Evolutionary conservation across 2,329 filamentous ascomycete genomes (phyloP), one percentile per base, ranked within the genome.

Genomic region (Aspergillus texensis): DNA sequence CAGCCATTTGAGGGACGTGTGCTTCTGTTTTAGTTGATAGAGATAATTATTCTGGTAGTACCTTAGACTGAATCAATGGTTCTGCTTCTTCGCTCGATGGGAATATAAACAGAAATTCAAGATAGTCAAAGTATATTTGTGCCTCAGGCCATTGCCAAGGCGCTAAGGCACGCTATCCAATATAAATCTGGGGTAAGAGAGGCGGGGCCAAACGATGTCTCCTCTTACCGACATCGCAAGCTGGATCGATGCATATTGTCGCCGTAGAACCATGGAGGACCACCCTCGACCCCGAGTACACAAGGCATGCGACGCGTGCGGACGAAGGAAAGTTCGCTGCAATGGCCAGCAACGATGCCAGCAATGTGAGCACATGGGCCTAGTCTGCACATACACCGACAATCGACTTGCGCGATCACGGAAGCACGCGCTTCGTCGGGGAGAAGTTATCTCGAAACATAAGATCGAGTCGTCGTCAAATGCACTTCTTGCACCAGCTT

Each of bases 231-330:
- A 43, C 41, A 11, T 43, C 41, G 41, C 41, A 8, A 8, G 41
- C 41, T 43, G 11, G 41, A 43, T 21, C n/a, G 19, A 43, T 43
- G 10, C 41, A 21, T 21, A 28, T 43, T 21, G 14, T 21, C 19
- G 21, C 41, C n/a, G 41, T 43, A 43, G 9, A 14, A 24, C 43
- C 43, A 46, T 46, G 43, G 43, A 46, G n/a, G 43, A 46, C 4
- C n/a, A 24, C n/a, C 43, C 9, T 11, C 41, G 43, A 11, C 56
- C 30, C 39, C 69, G 65, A 46, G 64, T 68, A 3, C 65, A 62
- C 6, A 68, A 63, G 67, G 80, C 81, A n/a, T 83, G 81, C 65
- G 80, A 83, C 64, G 77, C 79, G 8, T 83, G 81, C 70, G 80
- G 80, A 58, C 69, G 79, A 3, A 77, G 81, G 19, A 83, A 83